Evolutionary conservation across 2,329 filamentous ascomycete species (phyloP), one percentile per base, ranked within the genome.

Genomic region (Emergomyces africanus): DNA sequence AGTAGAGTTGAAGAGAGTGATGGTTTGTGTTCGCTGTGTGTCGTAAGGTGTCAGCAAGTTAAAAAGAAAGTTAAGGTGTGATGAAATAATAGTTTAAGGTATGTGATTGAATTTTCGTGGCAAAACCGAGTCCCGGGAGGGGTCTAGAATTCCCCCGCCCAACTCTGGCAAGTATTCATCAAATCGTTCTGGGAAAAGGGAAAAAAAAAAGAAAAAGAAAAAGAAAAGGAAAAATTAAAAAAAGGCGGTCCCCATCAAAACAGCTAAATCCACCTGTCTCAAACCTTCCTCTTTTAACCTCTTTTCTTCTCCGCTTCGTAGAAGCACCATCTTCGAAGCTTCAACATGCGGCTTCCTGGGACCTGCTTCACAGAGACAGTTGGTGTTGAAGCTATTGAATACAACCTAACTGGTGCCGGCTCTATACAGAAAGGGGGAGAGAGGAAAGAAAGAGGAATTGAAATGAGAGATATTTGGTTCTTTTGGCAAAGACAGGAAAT

Each of bases 31-130:
- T 20, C 39, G 20, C 20, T 33, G 39, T 39, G 42, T 10, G 20
- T 10, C 20, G 42, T 0, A 23, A 46, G 20, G 20, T 6, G 42
- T 46, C 42, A 46, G 42, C n/a, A 14, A 46, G 25, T 25, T 10
- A 30, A 28, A 46, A 28, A 5, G 15, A 25, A 30, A 57, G 41
- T 35, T 18, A 5, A 35, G 12, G 49, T 48, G 15, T 33, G 23
- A 50, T 15, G 25, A 33, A 48, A 28, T 20, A 46, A 46, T 23
- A 46, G 20, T 44, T 6, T 3, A 48, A 48, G 33, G 41, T 48
- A 57, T 46, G 54, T 48, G 55, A 48, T 48, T 49, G 46, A 57
- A 57, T 48, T 50, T 35, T 57, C 55, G 55, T 50, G 42, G 55
- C 55, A 57, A 49, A 50, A 49, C 42, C 9, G 25, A 33, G 25